Evolutionary conservation across 768 basidiomycete genomes (phyloP), one percentile per base, ranked within the genome.

Genomic region (Hygrocybe punicea): DNA sequence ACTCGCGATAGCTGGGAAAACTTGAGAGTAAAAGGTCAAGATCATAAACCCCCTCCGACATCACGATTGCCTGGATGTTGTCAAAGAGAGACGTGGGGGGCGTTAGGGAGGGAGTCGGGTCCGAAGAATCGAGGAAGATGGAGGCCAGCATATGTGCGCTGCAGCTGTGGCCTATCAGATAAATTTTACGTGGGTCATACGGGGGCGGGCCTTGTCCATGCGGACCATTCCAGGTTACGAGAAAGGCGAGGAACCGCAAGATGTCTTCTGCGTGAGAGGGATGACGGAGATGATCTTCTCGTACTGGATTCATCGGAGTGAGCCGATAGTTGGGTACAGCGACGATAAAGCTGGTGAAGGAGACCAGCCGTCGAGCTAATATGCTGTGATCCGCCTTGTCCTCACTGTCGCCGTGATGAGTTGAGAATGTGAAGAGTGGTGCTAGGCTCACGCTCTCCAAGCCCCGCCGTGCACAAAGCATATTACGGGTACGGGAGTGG

Each of bases 381-480:
- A 47, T 57, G 4, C 69, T 68, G 66, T 89, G 79, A 59, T 85
- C 77, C 3, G 68, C 65, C 72, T 93, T 93, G 73, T 91, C 89
- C 62, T 89, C 89, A 45, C 89, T 91, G 67, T 24, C 17, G 16
- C 13, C 6, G 36, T 5, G 9, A 24, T 53, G 33, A 56, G 29
- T 11, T 13, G 34, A n/a, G n/a, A n/a, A n/a, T 34, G 37, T 58
- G 42, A 58, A 56, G 35, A 40, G 58, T 36, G 49, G 48, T 42
- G 35, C 58, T 51, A 57, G 21, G 66, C 86, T 76, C 66, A 90
- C 90, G 83, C 69, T 63, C 83, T 76, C 91, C 91, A 93, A 21
- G 91, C 91, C 34, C 91, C 91, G 29, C 91, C 91, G 62, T 91
- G 91, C 25, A 92, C 73, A 63, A 91, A 92, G 63, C 83, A 83